Percentiles rank a stretch among this genome's conserved stretches.
Conservation (phyloP, 192 early-diverging fungal species). For the Podila epigama region DNA sequence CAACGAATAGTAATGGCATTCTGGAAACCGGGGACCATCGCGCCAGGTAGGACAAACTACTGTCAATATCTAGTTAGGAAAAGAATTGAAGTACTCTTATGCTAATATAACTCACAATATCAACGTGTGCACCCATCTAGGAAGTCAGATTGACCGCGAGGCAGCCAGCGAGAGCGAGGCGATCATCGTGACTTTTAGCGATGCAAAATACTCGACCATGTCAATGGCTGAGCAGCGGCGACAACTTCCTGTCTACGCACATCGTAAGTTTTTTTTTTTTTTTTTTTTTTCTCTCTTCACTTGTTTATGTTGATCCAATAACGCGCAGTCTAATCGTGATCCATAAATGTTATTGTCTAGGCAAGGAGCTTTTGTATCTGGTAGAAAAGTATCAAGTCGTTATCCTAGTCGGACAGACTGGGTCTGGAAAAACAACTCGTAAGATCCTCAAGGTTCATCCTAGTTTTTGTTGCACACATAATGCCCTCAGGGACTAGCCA, state of each 20-base stretch:
- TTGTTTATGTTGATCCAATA: too few species aligned
- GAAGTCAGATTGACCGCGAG: slow-evolving; percentile 69
- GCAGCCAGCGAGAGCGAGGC: slow-evolving; percentile 65
- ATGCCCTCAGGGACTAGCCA: background rate
- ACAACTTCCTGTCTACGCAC: slow-evolving; percentile 87
- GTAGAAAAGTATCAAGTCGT: slow-evolving; percentile 73
- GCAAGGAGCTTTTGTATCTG: slow-evolving; percentile 69
- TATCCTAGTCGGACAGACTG: slow-evolving; percentile 80
- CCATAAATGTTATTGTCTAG: slow-evolving; percentile 7
- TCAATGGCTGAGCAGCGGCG: slow-evolving; percentile 80
- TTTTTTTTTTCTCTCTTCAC: background rate
- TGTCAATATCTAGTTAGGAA: background rate
- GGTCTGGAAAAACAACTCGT: slow-evolving; percentile 87
- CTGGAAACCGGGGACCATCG: slow-evolving; percentile 68
- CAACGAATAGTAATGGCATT: too few species aligned
- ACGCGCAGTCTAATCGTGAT: too few species aligned
- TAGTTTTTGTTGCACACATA: background rate
- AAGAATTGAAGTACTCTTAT: background rate
- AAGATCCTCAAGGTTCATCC: slow-evolving; percentile 37
- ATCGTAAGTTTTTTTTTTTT: slow-evolving; percentile 57
- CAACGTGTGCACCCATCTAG: slow-evolving; percentile 25
- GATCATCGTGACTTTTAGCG: slow-evolving; percentile 52
- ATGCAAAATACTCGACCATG: slow-evolving; percentile 66
- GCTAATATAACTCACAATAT: background rate
- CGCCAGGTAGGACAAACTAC: slow-evolving; percentile 57